Percentiles rank a stretch among this genome's conserved stretches.
Evolutionary conservation across 495 filamentous ascomycete genomes (phyloP).

Genomic region (Annulohypoxylon moriforme): DNA sequence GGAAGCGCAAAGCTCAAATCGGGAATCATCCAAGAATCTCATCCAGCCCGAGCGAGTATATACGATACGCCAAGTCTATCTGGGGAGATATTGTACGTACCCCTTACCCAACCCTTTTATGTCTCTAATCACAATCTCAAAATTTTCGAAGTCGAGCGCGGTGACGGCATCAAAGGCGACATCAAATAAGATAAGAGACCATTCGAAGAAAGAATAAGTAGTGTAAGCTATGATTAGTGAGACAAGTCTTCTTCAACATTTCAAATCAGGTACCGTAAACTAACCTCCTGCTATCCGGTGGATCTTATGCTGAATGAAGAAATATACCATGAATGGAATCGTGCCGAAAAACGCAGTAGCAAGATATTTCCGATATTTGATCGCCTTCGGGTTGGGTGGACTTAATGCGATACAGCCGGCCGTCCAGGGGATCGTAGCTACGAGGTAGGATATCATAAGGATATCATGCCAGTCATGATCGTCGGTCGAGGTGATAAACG

Average conservation of each 20-base stretch:
- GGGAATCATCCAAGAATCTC: conserved; percentile 2
- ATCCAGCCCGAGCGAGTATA: conserved; percentile 46
- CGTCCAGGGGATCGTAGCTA: conserved; percentile 96
- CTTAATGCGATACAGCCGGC: conserved; percentile 89
- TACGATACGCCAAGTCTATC: conserved; percentile 60
- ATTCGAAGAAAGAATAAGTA: conserved; percentile 98
- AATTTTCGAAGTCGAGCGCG: conserved; percentile 89
- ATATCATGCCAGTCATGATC: conserved; percentile 99
- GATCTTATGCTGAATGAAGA: conserved; percentile 98
- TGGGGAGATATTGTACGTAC: conserved; percentile 99
- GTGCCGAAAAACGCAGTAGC: conserved; percentile 90
- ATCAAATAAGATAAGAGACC: conserved; percentile 93
- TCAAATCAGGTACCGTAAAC: conserved; percentile 38
- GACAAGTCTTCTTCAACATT: conserved; percentile 20
- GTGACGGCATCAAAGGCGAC: conserved; percentile 97
- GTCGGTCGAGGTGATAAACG: conserved; percentile 97
- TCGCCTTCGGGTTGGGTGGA: conserved; percentile 82
- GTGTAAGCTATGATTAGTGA: conserved; percentile 79
- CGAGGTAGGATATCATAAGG: conserved; percentile 98
- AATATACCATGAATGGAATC: conserved; percentile 91
- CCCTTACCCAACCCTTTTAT: conserved; percentile 92
- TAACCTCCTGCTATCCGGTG: conserved; percentile 93
- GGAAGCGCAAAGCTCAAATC: not conserved
- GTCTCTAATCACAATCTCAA: conserved; percentile 91
- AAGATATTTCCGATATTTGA: conserved; percentile 90